Percentiles rank a stretch among this genome's conserved stretches.
phyloP scores from a whole-genome alignment of 768 basidiomycete genomes.

The Hirschioporus abietinus region DNA sequence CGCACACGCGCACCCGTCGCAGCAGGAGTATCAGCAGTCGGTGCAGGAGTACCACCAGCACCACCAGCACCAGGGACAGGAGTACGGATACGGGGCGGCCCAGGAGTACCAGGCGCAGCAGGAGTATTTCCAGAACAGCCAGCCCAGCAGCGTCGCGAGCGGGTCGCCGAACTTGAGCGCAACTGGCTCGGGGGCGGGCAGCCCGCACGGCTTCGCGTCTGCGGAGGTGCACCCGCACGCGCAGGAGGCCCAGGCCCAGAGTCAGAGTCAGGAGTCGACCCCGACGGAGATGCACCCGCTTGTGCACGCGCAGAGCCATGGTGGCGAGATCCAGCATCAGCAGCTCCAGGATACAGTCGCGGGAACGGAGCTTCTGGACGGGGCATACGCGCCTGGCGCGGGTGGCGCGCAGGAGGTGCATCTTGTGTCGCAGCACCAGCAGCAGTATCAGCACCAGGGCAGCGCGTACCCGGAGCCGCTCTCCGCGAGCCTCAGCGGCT shows the following conservation, averaged over 20 bases:
- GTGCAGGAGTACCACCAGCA: slow-evolving; percentile 3
- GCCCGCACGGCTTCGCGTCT: neutral
- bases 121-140: neutral
- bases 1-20: neutral
- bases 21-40: neutral
- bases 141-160: neutral
- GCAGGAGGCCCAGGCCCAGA: neutral
- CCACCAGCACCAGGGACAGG: neutral
- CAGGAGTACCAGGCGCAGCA: too few relatives aligned
- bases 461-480: neutral
- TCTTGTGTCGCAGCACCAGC: neutral
- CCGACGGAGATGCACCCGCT: neutral
- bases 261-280: neutral
- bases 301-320: too few relatives aligned
- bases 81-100: too few relatives aligned
- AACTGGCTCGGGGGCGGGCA: neutral
- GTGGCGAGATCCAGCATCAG: neutral
- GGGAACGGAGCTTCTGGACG: neutral
- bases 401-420: neutral
- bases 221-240: neutral
- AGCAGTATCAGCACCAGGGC: neutral
- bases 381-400: neutral
- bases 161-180: slow-evolving; percentile 1
- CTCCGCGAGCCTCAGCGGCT: neutral
- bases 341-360: neutral